A percentile compares a stretch with the other conserved stretches of the same genome.
Evolutionary conservation across 176 grass and related monocot species (phyloP).

Genomic region (Aegilops sharonensis): DNA sequence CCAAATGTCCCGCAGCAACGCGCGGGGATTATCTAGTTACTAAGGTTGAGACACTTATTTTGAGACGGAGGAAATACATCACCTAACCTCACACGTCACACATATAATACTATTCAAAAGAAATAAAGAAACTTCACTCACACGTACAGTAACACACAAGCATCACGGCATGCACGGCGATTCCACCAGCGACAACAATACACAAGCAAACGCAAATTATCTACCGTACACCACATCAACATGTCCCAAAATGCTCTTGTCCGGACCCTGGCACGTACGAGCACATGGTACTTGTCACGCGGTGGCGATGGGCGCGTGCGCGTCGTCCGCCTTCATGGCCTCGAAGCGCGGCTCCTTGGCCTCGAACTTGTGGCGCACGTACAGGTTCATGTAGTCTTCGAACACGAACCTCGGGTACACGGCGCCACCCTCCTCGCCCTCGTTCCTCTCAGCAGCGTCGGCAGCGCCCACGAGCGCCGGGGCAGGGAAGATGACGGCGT

Average conservation of each 20-base stretch:
- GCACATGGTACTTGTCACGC: neutral
- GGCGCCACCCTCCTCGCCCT: too few relatives aligned
- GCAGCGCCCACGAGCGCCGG: conserved; percentile 20
- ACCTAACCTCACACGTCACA: too few relatives aligned
- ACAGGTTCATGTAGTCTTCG: conserved; percentile 97
- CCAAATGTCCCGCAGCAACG: too few relatives aligned
- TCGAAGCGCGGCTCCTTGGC: conserved; percentile 89
- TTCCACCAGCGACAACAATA: too few relatives aligned
- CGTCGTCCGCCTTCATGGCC: conserved; percentile 64
- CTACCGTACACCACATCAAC: neutral
- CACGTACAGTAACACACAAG: too few relatives aligned
- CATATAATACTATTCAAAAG: too few relatives aligned
- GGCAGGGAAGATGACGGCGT: conserved; percentile 87
- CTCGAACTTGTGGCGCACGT: conserved; percentile 75
- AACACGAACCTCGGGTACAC: conserved; percentile 88
- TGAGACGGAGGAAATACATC: too few relatives aligned
- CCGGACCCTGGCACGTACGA: neutral
- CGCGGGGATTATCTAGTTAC: too few relatives aligned
- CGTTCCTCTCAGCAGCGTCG: too few relatives aligned
- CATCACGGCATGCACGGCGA: too few relatives aligned
- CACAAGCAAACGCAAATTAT: neutral
- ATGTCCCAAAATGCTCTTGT: neutral
- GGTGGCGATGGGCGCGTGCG: conserved; percentile 42
- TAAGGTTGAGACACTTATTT: too few relatives aligned
- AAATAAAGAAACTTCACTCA: too few relatives aligned